A percentile compares a stretch with the other conserved stretches of the same genome.
Evolutionary conservation across 371 early-diverging fungal species (phyloP).

Genomic region (Gilbertella persicaria): DNA sequence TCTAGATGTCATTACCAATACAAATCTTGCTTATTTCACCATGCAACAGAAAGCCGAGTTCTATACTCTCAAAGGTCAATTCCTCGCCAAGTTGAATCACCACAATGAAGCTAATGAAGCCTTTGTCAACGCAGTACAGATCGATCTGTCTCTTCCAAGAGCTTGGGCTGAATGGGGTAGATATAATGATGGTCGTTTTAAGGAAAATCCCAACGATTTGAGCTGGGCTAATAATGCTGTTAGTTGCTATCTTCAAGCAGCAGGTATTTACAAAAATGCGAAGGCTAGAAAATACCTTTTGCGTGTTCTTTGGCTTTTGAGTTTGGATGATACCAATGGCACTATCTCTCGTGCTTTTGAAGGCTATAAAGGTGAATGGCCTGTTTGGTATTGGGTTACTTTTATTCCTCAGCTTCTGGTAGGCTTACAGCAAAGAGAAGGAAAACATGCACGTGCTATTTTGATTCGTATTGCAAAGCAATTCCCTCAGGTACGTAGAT

Average conservation of each 20-base stretch:
- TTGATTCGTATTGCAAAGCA: constrained; percentile 92
- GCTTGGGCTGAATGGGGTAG: constrained; percentile 99
- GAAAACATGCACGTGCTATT: constrained; percentile 78
- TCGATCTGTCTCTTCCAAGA: constrained; percentile 86
- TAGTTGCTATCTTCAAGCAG: constrained; percentile 96
- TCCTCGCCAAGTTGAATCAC: constrained; percentile 82
- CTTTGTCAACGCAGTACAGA: constrained; percentile 91
- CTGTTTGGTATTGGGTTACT: constrained; percentile 97
- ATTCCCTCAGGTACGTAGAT: constrained; percentile 82
- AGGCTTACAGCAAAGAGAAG: constrained; percentile 77
- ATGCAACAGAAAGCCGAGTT: constrained; percentile 96
- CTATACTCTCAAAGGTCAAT: constrained; percentile 93
- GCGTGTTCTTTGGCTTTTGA: constrained; percentile 94
- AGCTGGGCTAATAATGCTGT: constrained; percentile 90
- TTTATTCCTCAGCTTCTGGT: constrained; percentile 95
- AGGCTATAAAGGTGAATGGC: constrained; percentile 86
- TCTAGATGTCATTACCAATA: constrained; percentile 98
- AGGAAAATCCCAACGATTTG: constrained; percentile 78
- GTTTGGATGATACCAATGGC: constrained; percentile 80
- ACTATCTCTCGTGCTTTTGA: constrained; percentile 83
- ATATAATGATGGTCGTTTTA: constrained; percentile 90
- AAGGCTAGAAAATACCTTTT: constrained; percentile 91
- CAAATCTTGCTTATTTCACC: constrained; percentile 95
- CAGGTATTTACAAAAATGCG: constrained; percentile 83
- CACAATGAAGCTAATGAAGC: constrained; percentile 93